Evolutionary conservation across 768 basidiomycete species (phyloP), one percentile per base, ranked within the genome.

Genomic region (Trametes meyenii): DNA sequence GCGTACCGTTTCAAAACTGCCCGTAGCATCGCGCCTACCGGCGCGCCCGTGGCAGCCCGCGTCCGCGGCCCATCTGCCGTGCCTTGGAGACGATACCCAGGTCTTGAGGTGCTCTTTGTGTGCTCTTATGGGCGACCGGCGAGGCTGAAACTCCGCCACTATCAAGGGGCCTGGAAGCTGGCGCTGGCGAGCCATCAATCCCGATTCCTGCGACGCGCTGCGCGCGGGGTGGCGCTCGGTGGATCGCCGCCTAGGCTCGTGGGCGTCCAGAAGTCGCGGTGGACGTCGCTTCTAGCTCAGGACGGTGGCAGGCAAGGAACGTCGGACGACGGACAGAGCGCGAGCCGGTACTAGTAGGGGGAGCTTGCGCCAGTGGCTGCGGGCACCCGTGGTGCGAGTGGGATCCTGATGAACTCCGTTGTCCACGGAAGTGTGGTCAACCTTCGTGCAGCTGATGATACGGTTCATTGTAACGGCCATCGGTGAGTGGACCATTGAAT

Each of bases 81-180:
- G 29, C 29, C 29, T 33, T 33, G 29, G 29, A 33, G 29, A 33
- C 29, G 50, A 36, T 8, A 12, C 14, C 26, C 1, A 38, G 33
- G 10, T 4, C 4, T 11, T 2, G 50, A 36, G 36, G 51, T 38
- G 51, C 51, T n/a, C 21, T 23, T 16, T 55, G 54, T 55, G 29
- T 55, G 42, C 19, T 36, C 33, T 10, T 55, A 19, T 45, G 54
- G 54, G 54, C 54, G 54, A 45, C 44, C 29, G 38, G 35, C 53
- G 53, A 16, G 33, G 13, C 36, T 40, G 46, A 57, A 39, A 57
- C 56, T n/a, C 17, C 48, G 48, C 56, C 56, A 58, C 56, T 5
- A 58, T 58, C 56, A 58, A 50, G 56, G 46, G 39, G 43, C 29
- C 23, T 33, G 24, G 14, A n/a, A 13, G 43, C 42, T 14, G 38